Evolutionary conservation across 148 eudicot species (phyloP).

Genomic region (Camellia japonica): DNA sequence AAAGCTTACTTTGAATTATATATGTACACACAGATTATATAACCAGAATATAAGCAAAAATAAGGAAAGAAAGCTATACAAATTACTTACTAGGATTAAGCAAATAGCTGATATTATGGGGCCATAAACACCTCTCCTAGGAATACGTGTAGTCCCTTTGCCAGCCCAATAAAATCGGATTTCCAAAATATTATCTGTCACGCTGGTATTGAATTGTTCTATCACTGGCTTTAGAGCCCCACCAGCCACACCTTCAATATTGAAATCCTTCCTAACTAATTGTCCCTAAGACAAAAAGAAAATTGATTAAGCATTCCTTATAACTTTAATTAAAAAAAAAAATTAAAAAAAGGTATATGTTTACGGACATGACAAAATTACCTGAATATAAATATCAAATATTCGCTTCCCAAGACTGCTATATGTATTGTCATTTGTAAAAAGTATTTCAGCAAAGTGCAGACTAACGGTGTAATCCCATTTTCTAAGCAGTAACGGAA

Average conservation of each 20-base stretch:
- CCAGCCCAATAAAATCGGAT: conserved; percentile 70
- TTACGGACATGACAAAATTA: conserved; percentile 16
- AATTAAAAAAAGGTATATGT: background rate
- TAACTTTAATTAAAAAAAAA: background rate
- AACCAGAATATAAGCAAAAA: background rate
- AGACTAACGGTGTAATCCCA: conserved; percentile 58
- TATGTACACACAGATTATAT: background rate
- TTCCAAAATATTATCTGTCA: conserved; percentile 49
- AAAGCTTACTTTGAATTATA: background rate
- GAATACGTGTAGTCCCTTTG: conserved; percentile 77
- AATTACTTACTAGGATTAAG: conserved; percentile 51
- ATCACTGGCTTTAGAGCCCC: conserved; percentile 47
- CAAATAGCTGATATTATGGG: conserved; percentile 73
- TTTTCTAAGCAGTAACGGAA: conserved; percentile 70
- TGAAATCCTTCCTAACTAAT: conserved; percentile 55
- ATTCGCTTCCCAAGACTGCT: conserved; percentile 65
- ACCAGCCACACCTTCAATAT: conserved; percentile 58
- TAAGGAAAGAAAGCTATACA: background rate
- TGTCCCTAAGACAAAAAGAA: conserved; percentile 35
- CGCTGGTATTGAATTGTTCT: conserved; percentile 40
- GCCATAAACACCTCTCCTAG: conserved; percentile 69
- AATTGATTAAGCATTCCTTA: background rate
- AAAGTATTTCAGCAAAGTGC: conserved; percentile 72
- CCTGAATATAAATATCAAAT: conserved; percentile 83
- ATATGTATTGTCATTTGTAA: conserved; percentile 49